Conservation (phyloP, 306 rosid genomes). For the Castanospermum australe region DNA sequence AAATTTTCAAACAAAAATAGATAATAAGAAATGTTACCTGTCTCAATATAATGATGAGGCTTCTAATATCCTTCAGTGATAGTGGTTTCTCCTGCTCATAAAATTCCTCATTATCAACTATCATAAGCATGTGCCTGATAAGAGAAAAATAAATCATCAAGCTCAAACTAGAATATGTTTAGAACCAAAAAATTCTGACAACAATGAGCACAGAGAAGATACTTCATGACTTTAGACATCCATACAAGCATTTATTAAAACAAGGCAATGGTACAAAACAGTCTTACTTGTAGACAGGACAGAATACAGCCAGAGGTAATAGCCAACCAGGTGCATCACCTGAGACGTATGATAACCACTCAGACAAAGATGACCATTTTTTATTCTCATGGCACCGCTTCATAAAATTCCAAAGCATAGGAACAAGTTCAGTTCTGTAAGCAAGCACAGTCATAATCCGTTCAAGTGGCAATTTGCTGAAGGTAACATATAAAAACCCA, state of each 20-base stretch:
- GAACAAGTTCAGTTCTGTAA: conserved; percentile 82
- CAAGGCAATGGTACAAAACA: neutral
- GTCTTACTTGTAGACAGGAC: conserved; percentile 84
- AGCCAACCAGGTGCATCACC: conserved; percentile 93
- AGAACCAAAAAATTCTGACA: neutral
- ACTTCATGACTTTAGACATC: neutral
- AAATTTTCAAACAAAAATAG: neutral
- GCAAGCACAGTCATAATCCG: conserved; percentile 83
- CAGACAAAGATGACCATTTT: conserved; percentile 66
- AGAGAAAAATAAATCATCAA: conserved; percentile 22
- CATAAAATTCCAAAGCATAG: conserved; percentile 80
- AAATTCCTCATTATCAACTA: conserved; percentile 85
- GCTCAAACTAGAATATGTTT: neutral
- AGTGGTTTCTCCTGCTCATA: conserved; percentile 88
- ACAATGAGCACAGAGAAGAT: neutral
- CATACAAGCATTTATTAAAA: neutral
- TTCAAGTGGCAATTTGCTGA: conserved; percentile 71
- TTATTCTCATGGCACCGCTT: conserved; percentile 76
- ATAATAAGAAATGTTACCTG: conserved; percentile 50
- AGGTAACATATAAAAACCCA: conserved; percentile 71
- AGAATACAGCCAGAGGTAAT: conserved; percentile 80
- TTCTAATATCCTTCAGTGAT: conserved; percentile 67
- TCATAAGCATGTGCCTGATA: conserved; percentile 78
- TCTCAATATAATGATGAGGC: conserved; percentile 70
- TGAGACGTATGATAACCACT: conserved; percentile 55